Evolutionary conservation across 805 yeast species (phyloP).

Genomic region (Ogataea neopini): DNA sequence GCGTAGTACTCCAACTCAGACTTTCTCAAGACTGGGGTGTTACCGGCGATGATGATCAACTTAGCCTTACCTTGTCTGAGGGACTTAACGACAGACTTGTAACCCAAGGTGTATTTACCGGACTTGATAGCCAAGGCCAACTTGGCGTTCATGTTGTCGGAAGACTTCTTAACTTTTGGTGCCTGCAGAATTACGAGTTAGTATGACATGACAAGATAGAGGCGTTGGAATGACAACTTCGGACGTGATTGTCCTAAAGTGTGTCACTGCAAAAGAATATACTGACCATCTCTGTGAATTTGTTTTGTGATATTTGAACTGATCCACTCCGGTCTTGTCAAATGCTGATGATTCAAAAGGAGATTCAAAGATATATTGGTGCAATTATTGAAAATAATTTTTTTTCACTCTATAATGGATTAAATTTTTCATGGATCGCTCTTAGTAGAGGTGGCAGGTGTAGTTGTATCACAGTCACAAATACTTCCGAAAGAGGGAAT

Average conservation of each 20-base stretch:
- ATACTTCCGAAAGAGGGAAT: background rate
- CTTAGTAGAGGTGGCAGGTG: background rate
- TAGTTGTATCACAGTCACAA: slow-evolving; percentile 3
- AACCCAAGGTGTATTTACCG: slow-evolving; percentile 99
- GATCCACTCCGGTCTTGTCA: slow-evolving; percentile 88
- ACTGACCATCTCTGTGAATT: slow-evolving; percentile 98
- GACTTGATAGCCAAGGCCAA: slow-evolving; percentile 98
- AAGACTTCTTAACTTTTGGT: slow-evolving; percentile 88
- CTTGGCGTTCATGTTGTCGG: slow-evolving; percentile 96
- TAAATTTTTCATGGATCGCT: slow-evolving; percentile 2
- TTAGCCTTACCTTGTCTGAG: slow-evolving; percentile 99
- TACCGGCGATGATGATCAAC: slow-evolving; percentile 96
- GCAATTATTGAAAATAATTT: too few species aligned
- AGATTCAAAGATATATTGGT: too few species aligned
- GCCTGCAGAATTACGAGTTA: slow-evolving; percentile 59
- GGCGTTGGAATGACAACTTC: background rate
- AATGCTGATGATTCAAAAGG: slow-evolving; percentile 2
- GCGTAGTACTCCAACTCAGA: slow-evolving; percentile 99
- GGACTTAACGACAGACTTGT: slow-evolving; percentile 98
- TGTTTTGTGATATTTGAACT: slow-evolving; percentile 27
- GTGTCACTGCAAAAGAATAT: slow-evolving; percentile 32
- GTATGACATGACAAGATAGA: slow-evolving; percentile 29
- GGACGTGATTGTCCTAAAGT: background rate
- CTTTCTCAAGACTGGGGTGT: slow-evolving; percentile 99
- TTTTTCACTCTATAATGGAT: background rate